phyloP scores from a whole-genome alignment of 768 basidiomycete genomes.

The Trametes meyenii region DNA sequence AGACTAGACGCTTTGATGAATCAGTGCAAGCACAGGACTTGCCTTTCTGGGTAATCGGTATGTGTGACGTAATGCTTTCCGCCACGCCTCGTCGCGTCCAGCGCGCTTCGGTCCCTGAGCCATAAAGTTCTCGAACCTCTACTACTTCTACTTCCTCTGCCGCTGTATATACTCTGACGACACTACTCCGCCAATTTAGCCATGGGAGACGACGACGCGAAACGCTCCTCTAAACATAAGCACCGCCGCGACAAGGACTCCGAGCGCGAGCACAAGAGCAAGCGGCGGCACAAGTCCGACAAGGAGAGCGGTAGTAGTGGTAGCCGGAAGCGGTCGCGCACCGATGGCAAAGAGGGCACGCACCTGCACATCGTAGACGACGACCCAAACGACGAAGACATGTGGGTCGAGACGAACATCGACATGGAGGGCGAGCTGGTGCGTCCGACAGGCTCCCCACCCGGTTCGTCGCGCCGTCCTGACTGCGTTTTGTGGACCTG shows the following conservation, averaged over 20 bases:
- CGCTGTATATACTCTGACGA: background rate
- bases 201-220: slow-evolving; percentile 28
- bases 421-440: slow-evolving; percentile 77
- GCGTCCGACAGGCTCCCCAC: slow-evolving; percentile 34
- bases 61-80: slow-evolving; percentile 14
- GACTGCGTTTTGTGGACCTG: background rate
- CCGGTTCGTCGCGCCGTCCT: background rate
- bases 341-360: slow-evolving; percentile 35
- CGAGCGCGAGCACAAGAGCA: slow-evolving; percentile 46
- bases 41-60: slow-evolving; percentile 11
- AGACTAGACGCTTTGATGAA: too few relatives aligned
- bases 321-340: slow-evolving; percentile 5
- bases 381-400: slow-evolving; percentile 69
- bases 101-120: background rate
- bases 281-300: slow-evolving; percentile 57
- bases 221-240: slow-evolving; percentile 37
- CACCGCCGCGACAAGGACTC: slow-evolving; percentile 42
- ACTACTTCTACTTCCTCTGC: background rate
- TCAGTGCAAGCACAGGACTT: background rate
- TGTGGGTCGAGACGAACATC: slow-evolving; percentile 91
- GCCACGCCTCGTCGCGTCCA: background rate
- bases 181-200: background rate
- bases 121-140: background rate
- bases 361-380: slow-evolving; percentile 63
- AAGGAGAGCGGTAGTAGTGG: slow-evolving; percentile 32